A percentile compares a stretch with the other conserved stretches of the same genome.
Evolutionary conservation across 805 yeast species (phyloP).

Genomic region (Yamadazyma akitaensis): DNA sequence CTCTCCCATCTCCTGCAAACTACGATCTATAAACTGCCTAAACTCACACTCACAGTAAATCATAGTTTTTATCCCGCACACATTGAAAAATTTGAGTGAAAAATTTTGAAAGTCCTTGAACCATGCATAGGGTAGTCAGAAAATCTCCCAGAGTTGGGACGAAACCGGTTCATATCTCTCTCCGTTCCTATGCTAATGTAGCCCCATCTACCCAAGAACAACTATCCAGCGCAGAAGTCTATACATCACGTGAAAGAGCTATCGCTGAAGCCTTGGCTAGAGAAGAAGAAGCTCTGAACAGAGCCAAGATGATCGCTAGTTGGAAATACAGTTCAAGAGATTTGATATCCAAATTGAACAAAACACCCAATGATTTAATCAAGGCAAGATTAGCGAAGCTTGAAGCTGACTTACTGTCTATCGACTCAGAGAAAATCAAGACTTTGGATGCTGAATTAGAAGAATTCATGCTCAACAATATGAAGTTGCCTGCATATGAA

Average conservation of each 20-base stretch:
- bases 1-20: background rate
- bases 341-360: constrained; percentile 31
- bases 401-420: constrained; percentile 25
- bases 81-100: constrained; percentile 2
- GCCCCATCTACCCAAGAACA: background rate
- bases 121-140: constrained; percentile 2
- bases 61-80: background rate
- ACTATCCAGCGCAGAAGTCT: background rate
- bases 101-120: constrained; percentile 2
- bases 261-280: constrained; percentile 42
- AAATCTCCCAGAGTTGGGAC: background rate
- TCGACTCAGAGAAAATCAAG: constrained; percentile 32
- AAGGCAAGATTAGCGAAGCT: constrained; percentile 28
- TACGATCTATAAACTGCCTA: background rate
- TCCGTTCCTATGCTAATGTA: background rate
- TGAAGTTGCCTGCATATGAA: constrained; percentile 31
- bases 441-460: constrained; percentile 41
- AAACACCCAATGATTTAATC: constrained; percentile 30
- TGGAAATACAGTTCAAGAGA: constrained; percentile 25
- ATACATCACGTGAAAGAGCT: constrained; percentile 33
- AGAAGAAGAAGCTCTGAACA: constrained; percentile 39
- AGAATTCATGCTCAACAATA: constrained; percentile 31
- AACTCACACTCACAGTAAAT: constrained; percentile 1
- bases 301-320: constrained; percentile 32
- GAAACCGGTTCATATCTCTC: background rate